Evolutionary conservation across 352 stramenopile genomes (phyloP).

Genomic region (Phytophthora fragariae): DNA sequence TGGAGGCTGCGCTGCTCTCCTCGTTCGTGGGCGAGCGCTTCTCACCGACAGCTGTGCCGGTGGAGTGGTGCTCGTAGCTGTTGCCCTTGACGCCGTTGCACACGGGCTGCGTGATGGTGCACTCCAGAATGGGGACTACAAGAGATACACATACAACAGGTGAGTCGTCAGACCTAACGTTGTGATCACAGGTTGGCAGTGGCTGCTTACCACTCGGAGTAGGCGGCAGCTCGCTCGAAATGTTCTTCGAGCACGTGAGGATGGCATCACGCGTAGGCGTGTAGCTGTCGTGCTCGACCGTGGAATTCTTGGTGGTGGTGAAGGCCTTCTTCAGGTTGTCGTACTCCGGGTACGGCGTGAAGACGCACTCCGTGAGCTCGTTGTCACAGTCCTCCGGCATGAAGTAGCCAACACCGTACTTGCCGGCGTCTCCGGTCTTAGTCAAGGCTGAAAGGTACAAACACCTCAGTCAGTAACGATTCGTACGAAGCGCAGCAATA

Average conservation of each 20-base stretch:
- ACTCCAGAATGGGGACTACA: slow-evolving; percentile 44
- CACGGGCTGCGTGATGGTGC: slow-evolving; percentile 43
- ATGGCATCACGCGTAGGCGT: slow-evolving; percentile 44
- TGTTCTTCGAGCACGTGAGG: slow-evolving; percentile 52
- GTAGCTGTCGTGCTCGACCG: slow-evolving; percentile 49
- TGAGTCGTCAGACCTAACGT: neutral
- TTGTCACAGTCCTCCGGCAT: slow-evolving; percentile 67
- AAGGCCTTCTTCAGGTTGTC: slow-evolving; percentile 65
- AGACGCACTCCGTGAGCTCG: slow-evolving; percentile 52
- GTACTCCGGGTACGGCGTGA: slow-evolving; percentile 64
- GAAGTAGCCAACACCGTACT: slow-evolving; percentile 75
- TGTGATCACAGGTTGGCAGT: neutral
- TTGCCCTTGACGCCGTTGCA: slow-evolving; percentile 52
- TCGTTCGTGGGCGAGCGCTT: slow-evolving; percentile 40
- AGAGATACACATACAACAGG: neutral
- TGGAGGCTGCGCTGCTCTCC: slow-evolving; percentile 12
- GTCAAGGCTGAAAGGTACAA: slow-evolving; percentile 34
- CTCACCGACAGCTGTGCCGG: slow-evolving; percentile 32
- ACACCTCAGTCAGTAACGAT: neutral
- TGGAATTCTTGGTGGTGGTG: slow-evolving; percentile 57
- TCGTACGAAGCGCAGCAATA: neutral
- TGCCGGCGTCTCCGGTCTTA: slow-evolving; percentile 59
- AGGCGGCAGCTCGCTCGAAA: slow-evolving; percentile 50
- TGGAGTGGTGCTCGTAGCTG: slow-evolving; percentile 30
- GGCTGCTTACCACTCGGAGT: slow-evolving; percentile 41